These are phyloP conservation scores for Chaetomiaceae sp. DNA, from an alignment of 2,329 filamentous ascomycete species.

Conservation along the genomic window DNA sequence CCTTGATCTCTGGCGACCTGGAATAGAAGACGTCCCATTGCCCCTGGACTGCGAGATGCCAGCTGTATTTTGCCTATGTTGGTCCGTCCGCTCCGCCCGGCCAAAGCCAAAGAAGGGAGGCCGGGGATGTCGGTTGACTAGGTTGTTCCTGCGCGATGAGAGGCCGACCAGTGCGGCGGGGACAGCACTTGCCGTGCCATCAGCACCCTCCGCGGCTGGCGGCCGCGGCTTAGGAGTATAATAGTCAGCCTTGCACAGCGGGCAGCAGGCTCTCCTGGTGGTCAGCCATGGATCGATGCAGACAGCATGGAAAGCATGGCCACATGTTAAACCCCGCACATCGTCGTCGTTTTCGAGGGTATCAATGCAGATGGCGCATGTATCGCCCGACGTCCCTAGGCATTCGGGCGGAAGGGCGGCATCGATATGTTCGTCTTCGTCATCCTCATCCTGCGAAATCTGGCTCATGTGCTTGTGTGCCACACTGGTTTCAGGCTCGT, in stretches of 20 bases:
- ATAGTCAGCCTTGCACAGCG: slow-evolving; percentile 96
- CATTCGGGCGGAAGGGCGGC: slow-evolving; percentile 78
- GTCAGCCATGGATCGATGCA: slow-evolving; percentile 98
- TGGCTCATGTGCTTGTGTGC: slow-evolving; percentile 24
- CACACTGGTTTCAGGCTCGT: slow-evolving; percentile 13
- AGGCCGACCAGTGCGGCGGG: slow-evolving; percentile 27
- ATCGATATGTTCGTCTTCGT: slow-evolving; percentile 76
- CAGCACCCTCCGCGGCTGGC: slow-evolving; percentile 38
- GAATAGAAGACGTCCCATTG: background rate
- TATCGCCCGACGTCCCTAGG: slow-evolving; percentile 77
- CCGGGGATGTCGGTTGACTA: slow-evolving; percentile 36
- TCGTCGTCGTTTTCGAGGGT: slow-evolving; percentile 92
- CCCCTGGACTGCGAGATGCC: background rate
- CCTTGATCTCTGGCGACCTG: background rate
- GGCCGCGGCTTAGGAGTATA: slow-evolving; percentile 88
- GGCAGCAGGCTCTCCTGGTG: slow-evolving; percentile 88
- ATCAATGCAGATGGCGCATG: slow-evolving; percentile 95
- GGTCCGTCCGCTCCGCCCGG: slow-evolving; percentile 7
- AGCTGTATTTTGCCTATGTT: background rate
- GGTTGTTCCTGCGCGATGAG: slow-evolving; percentile 36
- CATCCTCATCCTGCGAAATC: slow-evolving; percentile 42
- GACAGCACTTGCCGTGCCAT: slow-evolving; percentile 33
- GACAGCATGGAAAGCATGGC: slow-evolving; percentile 95
- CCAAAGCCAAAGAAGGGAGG: slow-evolving; percentile 26
- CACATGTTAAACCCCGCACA: slow-evolving; percentile 86